Evolutionary conservation across 2,329 filamentous ascomycete genomes (phyloP), one percentile per base, ranked within the genome.

Genomic region (Pestalotiopsis sp.): DNA sequence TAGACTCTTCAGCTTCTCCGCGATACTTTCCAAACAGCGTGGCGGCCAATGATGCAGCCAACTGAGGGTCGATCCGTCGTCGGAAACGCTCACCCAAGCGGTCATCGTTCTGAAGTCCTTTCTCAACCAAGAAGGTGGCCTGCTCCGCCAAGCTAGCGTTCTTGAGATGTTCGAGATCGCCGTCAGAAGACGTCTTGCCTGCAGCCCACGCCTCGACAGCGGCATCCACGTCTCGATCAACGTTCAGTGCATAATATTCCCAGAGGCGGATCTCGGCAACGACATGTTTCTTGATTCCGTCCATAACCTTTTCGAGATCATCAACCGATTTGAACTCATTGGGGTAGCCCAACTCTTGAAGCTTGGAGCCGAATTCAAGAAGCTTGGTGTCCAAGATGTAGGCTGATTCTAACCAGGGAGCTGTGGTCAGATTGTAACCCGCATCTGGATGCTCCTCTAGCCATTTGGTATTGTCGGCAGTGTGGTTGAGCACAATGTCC

Each of bases 401-500:
- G 2, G 90, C 90, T 11, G 90, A 85, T 76, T 91, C 86, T 14
- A 92, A 80, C 89, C 90, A 92, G 0, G 96, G 96, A 0, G 96
- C 95, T 0, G 95, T 98, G 56, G 91, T 90, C 72, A 97, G 85
- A 78, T 97, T 99, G 86, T 99, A 99, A 17, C 96, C 96, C 59
- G 94, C 92, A 75, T 99, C 96, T 0, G 97, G 96, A 77, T 99
- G 95, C 70, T 97, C 92, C 77, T 97, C 87, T 12, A 99, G 87
- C 96, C 96, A 99, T 75, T 92, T 89, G 81, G 93, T 97, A 82
- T 98, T 98, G 83, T 98, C 89, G 6, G 96, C 95, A 4, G 96
- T 99, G 82, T 99, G 96, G 77, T 99, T 99, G 85, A 96, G 94
- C 59, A 99, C 97, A 71, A 99, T 95, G 79, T 99, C 96, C 1